phyloP scores from a whole-genome alignment of 306 rosid species.

The Rosa persica region DNA sequence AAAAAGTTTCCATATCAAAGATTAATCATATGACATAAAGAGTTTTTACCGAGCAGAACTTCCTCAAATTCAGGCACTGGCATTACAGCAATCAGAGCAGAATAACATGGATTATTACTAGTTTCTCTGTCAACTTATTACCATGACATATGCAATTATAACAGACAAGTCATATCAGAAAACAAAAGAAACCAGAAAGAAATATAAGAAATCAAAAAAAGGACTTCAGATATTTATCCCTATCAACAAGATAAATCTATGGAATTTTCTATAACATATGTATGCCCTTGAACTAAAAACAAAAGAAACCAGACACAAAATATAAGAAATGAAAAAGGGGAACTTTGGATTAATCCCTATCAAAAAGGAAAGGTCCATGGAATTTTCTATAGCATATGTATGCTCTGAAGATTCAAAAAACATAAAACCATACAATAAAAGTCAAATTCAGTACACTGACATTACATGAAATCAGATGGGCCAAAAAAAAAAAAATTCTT shows the following conservation, averaged over 20 bases:
- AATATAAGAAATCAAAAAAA: not conserved
- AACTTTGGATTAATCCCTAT: not conserved
- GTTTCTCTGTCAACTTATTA: not conserved
- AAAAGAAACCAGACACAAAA: not conserved
- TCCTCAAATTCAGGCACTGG: not conserved
- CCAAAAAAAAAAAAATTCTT: not conserved
- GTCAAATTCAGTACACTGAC: not conserved
- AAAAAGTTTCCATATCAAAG: not conserved
- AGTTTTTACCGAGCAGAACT: not conserved
- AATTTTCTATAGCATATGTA: not conserved
- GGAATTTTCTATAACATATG: not conserved
- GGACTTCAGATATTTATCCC: not conserved
- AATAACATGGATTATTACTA: not conserved
- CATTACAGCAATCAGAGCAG: not conserved
- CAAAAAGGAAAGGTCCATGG: not conserved
- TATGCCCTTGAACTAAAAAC: not conserved
- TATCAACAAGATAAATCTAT: not conserved
- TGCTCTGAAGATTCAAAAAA: not conserved
- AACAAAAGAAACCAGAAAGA: not conserved
- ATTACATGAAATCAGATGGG: not conserved
- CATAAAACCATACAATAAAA: not conserved
- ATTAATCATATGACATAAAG: not conserved
- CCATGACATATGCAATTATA: not conserved
- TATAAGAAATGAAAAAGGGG: not conserved
- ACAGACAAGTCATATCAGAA: not conserved